Base-by-base conservation (phyloP, 306 rosid genomes). In the Trifolium dubium region DNA sequence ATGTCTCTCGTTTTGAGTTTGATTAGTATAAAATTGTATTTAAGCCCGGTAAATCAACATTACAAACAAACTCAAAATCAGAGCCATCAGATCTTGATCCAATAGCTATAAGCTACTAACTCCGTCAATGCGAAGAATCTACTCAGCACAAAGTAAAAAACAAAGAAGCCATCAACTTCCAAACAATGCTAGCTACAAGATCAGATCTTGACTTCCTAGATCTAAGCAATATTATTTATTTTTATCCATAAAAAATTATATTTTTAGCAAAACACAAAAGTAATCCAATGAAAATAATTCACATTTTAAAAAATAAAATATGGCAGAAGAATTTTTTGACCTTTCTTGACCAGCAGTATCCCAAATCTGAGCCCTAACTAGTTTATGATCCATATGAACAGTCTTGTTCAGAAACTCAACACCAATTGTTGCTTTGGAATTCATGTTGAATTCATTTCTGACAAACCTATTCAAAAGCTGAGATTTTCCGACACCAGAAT, bases 321-420 rank as follows among this genome's bases (percentile, higher is more conserved):
- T 8, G 10, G 30, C 46, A 12, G 53, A 37, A 71, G 55, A 49
- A 31, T 71, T 46, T 50, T 29, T 63, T 10, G 72, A 93, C 98
- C 98, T 93, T 86, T 91, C 98, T 85, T 93, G 98, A 60, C 98
- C 98, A 72, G 98, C 98, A 69, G 98, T 93, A 73, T 93, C 98
- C 98, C 98, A 93, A 81, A 93, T 89, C 90, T 93, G 98, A 9
- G 97, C 96, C 86, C 89, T 93, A 80, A 91, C 90, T 12, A 86
- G 81, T 51, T 93, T 93, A 50, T 91, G 89, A 72, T 93, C 98
- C 82, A 93, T 86, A 39, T 84, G 37, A 5, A 93, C 88, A 11
- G 97, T 91, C 86, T 86, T 89, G 10, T 94, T 89, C 61, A 88
- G 92, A 43, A 93, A 93, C 77, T 93, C 98, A 78, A 93, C 98